Evolutionary conservation across 345 rosid genomes (phyloP), one percentile per base, ranked within the genome.

Genomic region (Linum lewisii): DNA sequence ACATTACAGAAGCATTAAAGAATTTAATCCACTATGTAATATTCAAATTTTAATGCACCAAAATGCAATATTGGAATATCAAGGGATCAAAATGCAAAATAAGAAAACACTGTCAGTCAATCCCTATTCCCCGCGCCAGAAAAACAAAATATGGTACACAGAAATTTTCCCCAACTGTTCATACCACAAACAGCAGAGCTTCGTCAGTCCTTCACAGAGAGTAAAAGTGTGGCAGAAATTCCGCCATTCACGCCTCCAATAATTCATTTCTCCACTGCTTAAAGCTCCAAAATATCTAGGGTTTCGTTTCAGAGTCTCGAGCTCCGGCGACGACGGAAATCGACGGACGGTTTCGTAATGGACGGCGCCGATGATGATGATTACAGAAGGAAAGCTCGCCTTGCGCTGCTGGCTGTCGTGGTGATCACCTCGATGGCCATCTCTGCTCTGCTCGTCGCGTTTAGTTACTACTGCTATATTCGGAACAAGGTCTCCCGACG

Each of bases 381-480:
- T 18, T 81, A 81, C 62, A 72, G 72, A 58, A 84, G 70, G 74
- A 77, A 76, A 74, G 86, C 81, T 66, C 88, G 89, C 44, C 58
- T 64, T 21, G 93, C 83, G 11, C 75, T 88, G 50, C 87, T 81
- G 50, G 79, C 69, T 59, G 85, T 92, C 61, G 83, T 92, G 34
- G 90, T 88, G 58, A 75, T 83, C n/a, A 88, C 97, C 64, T 83
- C 96, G 16, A 69, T 92, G 26, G 83, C 93, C 32, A 44, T 88
- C 11, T 75, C 84, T 53, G 84, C 95, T 22, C 62, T 92, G 65
- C 79, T 92, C 22, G 84, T 86, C 7, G 96, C 93, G 15, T 84
- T 86, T 72, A 83, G 96, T 74, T 92, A 92, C 72, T 92, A 88
- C 63, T 88, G 98, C 92, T 92, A 92, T 59, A 79, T 92, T 18